Conservation (phyloP, 1,284 basidiomycete genomes). For the Phaffia rhodozyma region DNA sequence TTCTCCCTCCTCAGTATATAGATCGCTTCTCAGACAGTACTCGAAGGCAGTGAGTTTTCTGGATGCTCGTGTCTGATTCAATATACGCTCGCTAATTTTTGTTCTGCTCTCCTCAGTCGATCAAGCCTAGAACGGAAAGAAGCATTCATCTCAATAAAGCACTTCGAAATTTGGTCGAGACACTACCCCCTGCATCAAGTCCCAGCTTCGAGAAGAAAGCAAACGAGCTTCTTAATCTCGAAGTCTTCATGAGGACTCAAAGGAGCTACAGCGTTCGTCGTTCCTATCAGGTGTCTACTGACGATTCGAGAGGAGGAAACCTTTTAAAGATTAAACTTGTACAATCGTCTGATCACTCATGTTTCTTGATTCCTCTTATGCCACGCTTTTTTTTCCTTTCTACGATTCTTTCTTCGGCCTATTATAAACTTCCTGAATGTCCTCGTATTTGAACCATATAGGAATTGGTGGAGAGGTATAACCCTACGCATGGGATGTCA, state of each 20-base stretch:
- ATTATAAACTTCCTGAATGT: conserved; percentile 3
- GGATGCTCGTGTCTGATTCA: neutral
- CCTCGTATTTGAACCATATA: too few relatives aligned
- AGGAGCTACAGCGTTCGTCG: conserved; percentile 44
- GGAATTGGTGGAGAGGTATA: conserved; percentile 69
- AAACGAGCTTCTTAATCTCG: conserved; percentile 45
- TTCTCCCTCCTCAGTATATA: conserved; percentile 5
- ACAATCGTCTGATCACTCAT: neutral
- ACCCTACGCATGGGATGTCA: conserved; percentile 66
- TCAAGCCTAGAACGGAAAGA: conserved; percentile 38
- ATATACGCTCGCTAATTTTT: neutral
- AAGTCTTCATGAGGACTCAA: conserved; percentile 61
- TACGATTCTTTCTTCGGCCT: conserved; percentile 11
- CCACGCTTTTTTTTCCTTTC: conserved; percentile 32
- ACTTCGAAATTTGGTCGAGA: conserved; percentile 50
- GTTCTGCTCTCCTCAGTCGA: conserved; percentile 33
- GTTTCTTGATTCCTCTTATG: neutral
- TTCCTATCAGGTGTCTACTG: neutral
- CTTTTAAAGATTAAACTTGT: neutral
- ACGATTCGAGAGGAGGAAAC: neutral
- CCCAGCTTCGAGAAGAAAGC: conserved; percentile 17
- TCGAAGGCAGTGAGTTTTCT: conserved; percentile 4
- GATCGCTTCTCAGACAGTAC: conserved; percentile 14
- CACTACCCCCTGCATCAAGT: conserved; percentile 25
- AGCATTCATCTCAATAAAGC: conserved; percentile 41